Evolutionary conservation across 176 grass and related monocot genomes (phyloP), one percentile per base, ranked within the genome.

Genomic region (Carex scoparia): DNA sequence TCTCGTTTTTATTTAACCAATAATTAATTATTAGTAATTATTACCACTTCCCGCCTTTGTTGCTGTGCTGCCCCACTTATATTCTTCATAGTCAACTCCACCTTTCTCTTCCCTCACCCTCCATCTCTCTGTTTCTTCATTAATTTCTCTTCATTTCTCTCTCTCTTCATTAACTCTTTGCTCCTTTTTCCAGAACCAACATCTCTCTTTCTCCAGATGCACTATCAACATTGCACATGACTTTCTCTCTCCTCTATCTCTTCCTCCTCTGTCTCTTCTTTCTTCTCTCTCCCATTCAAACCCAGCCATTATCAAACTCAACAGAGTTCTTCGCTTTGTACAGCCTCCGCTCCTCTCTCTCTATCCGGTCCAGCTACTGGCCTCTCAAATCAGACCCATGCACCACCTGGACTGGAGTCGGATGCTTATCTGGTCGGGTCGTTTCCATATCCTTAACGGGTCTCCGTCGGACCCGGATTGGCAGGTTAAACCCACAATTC

Each of bases 291-390:
- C 33, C 80, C 18, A 86, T 82, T 5, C 76, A 27, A 62, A 68
- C 23, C 48, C 70, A 72, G 65, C 10, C 10, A 73, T 83, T 70
- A 68, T 70, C 54, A 66, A 66, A 73, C 73, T 92, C 69, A 11
- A 79, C 84, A 70, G 96, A 99, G 84, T 57, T 42, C 18, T 51
- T 31, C 6, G 81, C 85, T 69, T 86, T 99, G 3, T 51, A 86
- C 87, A 88, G 71, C 42, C 88, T 98, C 69, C 91, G 96, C n/a
- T 88, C 79, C 15, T 92, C 96, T 11, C 91, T 99, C 11, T 85
- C 90, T 32, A 77, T 99, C 75, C 87, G 86, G 3, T 89, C 89
- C 32, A 19, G 65, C 10, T 81, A 98, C 56, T 98, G 91, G 96
- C 93, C 96, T 3, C 53, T 40, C 10, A 54, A 78, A 78, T 81